Evolutionary conservation across 176 grass and related monocot species (phyloP).

Genomic region (Zea luxurians): DNA sequence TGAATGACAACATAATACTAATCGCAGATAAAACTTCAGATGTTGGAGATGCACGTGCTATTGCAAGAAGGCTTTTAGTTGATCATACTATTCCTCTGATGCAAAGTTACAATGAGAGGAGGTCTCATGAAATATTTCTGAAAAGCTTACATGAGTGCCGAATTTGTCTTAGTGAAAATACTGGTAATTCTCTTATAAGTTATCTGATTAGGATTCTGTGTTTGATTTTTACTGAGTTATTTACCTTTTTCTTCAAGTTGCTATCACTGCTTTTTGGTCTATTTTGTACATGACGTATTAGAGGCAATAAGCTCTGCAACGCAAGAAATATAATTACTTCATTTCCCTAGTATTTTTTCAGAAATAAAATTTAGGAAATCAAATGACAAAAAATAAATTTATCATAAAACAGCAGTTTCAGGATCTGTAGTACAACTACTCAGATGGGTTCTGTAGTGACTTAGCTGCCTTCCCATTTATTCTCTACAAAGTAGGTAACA

Average conservation of each 20-base stretch:
- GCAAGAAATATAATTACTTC: constrained; percentile 1
- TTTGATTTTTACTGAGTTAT: constrained; percentile 15
- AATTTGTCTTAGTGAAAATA: constrained; percentile 63
- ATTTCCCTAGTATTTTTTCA: background rate
- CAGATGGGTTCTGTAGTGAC: background rate
- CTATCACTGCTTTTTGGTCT: background rate
- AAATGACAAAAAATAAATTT: background rate
- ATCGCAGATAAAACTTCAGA: constrained; percentile 16
- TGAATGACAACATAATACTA: constrained; percentile 44
- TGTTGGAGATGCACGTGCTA: constrained; percentile 43
- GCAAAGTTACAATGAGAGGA: constrained; percentile 53
- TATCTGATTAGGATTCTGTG: constrained; percentile 5
- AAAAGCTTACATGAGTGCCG: constrained; percentile 49
- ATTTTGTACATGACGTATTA: background rate
- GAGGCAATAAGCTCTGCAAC: background rate
- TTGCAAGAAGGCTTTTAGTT: constrained; percentile 38
- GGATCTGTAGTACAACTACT: background rate
- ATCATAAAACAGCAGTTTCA: background rate
- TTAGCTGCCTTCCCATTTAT: background rate
- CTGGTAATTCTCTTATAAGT: constrained; percentile 37
- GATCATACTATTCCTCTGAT: constrained; percentile 53
- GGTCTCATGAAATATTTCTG: constrained; percentile 58
- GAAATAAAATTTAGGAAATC: background rate
- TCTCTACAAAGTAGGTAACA: background rate
- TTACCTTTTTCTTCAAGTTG: background rate